phyloP scores from a whole-genome alignment of 2,329 filamentous ascomycete species.

The Pseudonectria buxi region DNA sequence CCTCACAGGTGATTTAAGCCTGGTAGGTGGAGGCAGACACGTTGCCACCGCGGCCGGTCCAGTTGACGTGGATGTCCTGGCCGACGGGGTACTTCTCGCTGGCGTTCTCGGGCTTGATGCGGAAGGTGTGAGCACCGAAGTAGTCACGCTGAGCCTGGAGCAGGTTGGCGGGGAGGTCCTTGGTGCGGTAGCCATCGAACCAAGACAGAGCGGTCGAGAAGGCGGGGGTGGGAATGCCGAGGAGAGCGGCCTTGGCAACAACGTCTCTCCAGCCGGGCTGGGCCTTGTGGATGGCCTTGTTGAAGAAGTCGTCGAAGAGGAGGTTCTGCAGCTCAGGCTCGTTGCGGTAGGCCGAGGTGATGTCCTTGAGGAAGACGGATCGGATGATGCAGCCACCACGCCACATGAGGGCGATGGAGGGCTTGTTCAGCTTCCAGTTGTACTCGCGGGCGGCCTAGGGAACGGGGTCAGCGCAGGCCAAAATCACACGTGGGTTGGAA shows the following conservation, averaged over 20 bases:
- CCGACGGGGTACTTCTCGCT: slow-evolving; percentile 74
- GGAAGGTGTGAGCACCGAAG: slow-evolving; percentile 93
- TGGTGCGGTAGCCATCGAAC: slow-evolving; percentile 98
- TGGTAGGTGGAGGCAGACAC: slow-evolving; percentile 96
- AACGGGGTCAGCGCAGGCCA: slow-evolving; percentile 2
- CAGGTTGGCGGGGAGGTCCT: slow-evolving; percentile 95
- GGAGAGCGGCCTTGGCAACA: slow-evolving; percentile 82
- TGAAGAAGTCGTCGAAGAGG: slow-evolving; percentile 99
- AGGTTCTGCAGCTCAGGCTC: slow-evolving; percentile 96
- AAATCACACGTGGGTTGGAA: not conserved
- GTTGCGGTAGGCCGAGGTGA: slow-evolving; percentile 91
- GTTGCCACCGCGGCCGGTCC: slow-evolving; percentile 96
- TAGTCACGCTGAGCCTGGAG: slow-evolving; percentile 99
- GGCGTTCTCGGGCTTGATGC: slow-evolving; percentile 73
- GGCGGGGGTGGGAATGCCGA: slow-evolving; percentile 91
- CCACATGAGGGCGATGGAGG: slow-evolving; percentile 99
- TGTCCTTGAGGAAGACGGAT: slow-evolving; percentile 99
- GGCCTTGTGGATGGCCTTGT: slow-evolving; percentile 95
- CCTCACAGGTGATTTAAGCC: slow-evolving; percentile 54
- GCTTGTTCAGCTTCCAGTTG: slow-evolving; percentile 99
- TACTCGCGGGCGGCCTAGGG: slow-evolving; percentile 86
- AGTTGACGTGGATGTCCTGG: slow-evolving; percentile 97
- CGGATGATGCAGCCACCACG: slow-evolving; percentile 99
- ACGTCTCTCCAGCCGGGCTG: slow-evolving; percentile 90
- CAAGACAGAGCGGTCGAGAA: slow-evolving; percentile 97